These are phyloP conservation scores for Piloderma croceum DNA, from an alignment of 768 basidiomycete genomes.

Conservation along the genomic window DNA sequence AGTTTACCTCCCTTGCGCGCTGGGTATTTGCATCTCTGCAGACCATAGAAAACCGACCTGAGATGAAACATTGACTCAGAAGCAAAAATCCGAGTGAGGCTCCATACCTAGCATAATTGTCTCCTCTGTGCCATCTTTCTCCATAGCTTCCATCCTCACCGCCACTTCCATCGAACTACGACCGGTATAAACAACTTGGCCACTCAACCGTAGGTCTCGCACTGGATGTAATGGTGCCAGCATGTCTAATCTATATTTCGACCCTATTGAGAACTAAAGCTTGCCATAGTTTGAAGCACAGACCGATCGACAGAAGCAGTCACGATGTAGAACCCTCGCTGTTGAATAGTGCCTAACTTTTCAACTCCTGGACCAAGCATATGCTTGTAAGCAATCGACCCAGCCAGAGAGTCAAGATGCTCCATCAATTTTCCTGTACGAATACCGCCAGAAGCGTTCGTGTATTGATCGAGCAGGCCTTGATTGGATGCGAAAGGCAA, in stretches of 20 bases:
- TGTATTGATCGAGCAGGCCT: slow-evolving; percentile 59
- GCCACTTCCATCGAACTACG: slow-evolving; percentile 80
- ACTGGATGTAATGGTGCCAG: slow-evolving; percentile 51
- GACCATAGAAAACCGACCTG: slow-evolving; percentile 92
- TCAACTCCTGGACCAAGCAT: slow-evolving; percentile 62
- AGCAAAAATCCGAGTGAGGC: not conserved
- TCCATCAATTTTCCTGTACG: slow-evolving; percentile 74
- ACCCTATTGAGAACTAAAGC: no score
- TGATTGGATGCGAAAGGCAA: slow-evolving; percentile 61
- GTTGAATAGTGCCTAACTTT: slow-evolving; percentile 47
- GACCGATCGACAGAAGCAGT: slow-evolving; percentile 80
- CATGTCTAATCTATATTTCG: slow-evolving; percentile 54
- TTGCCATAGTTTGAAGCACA: no score
- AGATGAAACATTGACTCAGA: not conserved
- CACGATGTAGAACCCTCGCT: slow-evolving; percentile 74
- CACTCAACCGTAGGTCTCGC: slow-evolving; percentile 67
- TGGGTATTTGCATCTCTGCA: slow-evolving; percentile 68
- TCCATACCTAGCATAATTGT: slow-evolving; percentile 61
- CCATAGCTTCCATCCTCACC: slow-evolving; percentile 72
- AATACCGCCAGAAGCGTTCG: slow-evolving; percentile 65
- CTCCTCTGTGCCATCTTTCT: slow-evolving; percentile 41
- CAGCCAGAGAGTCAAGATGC: slow-evolving; percentile 80
- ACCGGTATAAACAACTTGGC: slow-evolving; percentile 78
- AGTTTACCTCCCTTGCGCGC: slow-evolving; percentile 58
- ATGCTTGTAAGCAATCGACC: slow-evolving; percentile 80